Conservation (phyloP, 208 protist genomes). For the Crithidia fasciculata region DNA sequence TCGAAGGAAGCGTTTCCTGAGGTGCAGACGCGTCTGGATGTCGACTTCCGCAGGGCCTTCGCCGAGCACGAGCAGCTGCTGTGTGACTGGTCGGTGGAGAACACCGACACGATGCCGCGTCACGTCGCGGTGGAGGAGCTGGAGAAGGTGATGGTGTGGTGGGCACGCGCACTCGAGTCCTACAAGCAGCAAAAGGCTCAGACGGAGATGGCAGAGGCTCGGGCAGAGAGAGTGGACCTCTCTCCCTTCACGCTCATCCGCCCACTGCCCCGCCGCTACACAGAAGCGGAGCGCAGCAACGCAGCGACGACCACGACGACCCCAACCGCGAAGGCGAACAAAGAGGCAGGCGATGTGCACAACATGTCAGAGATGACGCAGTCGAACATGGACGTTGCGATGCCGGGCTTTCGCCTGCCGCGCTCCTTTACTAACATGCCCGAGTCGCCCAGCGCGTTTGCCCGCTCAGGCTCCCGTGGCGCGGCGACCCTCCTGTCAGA, state of each 20-base stretch:
- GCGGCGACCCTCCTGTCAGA: not conserved
- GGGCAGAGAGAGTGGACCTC: conserved; percentile 11
- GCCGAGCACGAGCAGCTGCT: conserved; percentile 36
- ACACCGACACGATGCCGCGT: conserved; percentile 16
- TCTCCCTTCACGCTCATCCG: conserved; percentile 23
- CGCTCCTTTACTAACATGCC: not conserved
- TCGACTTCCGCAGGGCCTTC: conserved; percentile 22
- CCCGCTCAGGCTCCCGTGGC: not conserved
- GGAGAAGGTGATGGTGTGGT: conserved; percentile 43
- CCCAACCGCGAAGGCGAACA: not conserved
- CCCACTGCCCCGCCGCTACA: conserved; percentile 22
- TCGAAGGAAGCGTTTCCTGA: conserved; percentile 14
- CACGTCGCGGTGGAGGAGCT: conserved; percentile 29
- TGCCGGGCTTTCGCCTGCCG: not conserved
- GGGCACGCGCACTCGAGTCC: conserved; percentile 34
- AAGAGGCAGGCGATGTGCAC: not conserved
- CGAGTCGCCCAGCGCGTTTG: not conserved
- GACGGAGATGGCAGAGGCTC: conserved; percentile 34
- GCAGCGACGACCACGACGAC: not conserved
- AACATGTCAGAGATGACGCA: not conserved
- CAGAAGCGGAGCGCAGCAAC: not conserved
- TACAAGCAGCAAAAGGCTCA: conserved; percentile 47
- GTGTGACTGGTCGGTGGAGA: conserved; percentile 34
- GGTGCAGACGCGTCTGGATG: conserved; percentile 2
- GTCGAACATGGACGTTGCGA: not conserved